Evolutionary conservation across 345 rosid genomes (phyloP).

Genomic region (Salix brachista): DNA sequence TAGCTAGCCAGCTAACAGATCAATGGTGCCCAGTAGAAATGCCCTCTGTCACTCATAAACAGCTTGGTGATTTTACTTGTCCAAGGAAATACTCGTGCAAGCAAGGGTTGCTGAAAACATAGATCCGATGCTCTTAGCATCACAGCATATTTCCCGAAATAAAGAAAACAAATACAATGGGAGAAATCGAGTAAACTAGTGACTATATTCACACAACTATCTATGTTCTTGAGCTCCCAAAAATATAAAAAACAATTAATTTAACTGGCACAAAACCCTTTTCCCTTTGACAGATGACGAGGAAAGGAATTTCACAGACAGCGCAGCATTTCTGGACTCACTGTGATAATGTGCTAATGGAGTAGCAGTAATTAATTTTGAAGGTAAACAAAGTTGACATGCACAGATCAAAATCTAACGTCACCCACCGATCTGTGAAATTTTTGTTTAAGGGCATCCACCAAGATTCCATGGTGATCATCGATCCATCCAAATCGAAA

Average conservation of each 20-base stretch:
- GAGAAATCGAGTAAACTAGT: neutral
- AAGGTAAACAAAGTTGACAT: conserved; percentile 1
- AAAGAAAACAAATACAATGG: neutral
- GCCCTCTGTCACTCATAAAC: neutral
- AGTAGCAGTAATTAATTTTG: neutral
- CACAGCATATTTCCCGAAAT: neutral
- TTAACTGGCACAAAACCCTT: neutral
- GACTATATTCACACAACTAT: neutral
- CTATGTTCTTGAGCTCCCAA: neutral
- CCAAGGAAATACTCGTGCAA: neutral
- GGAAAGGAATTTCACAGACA: neutral
- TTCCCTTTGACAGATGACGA: neutral
- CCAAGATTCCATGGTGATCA: neutral
- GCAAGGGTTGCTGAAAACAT: neutral
- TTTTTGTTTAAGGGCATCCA: neutral
- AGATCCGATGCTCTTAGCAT: neutral
- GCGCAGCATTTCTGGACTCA: neutral
- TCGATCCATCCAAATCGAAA: neutral
- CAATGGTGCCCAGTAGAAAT: neutral
- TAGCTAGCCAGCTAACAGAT: neutral
- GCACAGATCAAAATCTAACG: neutral
- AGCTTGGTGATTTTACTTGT: neutral
- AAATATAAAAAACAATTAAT: neutral
- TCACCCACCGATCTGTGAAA: neutral
- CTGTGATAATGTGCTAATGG: neutral